These are phyloP conservation scores for Tephrocybe sp. DNA, from an alignment of 768 basidiomycete species.

Conservation along the genomic window DNA sequence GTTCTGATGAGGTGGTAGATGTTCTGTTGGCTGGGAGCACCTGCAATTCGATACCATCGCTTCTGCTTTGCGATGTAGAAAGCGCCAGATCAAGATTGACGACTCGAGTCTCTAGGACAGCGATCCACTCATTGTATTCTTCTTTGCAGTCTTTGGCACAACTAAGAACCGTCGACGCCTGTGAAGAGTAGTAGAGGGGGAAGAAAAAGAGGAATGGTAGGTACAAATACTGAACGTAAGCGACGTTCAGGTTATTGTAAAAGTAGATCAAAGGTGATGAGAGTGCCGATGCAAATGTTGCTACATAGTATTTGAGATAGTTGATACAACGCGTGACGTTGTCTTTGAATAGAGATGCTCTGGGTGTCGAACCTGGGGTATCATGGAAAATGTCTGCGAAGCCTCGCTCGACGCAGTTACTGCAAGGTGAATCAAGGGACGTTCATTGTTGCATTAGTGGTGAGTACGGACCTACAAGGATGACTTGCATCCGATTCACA, in stretches of 20 bases:
- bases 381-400: neutral
- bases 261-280: neutral
- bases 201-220: slow-evolving; percentile 10
- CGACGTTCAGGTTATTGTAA: neutral
- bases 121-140: slow-evolving; percentile 14
- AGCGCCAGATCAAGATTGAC: slow-evolving; percentile 4
- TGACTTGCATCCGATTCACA: slow-evolving; percentile 4
- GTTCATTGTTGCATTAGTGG: neutral
- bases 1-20: neutral
- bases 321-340: neutral
- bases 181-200: slow-evolving; percentile 11
- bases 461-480: slow-evolving; percentile 12
- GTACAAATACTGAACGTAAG: slow-evolving; percentile 4
- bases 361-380: neutral
- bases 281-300: neutral
- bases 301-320: neutral
- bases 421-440: neutral
- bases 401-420: slow-evolving; percentile 14
- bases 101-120: neutral
- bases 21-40: neutral
- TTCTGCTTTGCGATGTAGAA: neutral
- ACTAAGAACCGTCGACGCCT: slow-evolving; percentile 6
- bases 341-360: too few relatives aligned
- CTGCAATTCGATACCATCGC: neutral
- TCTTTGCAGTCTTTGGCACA: slow-evolving; percentile 9